phyloP scores from a whole-genome alignment of 306 rosid species.

The Trifolium fragiferum region DNA sequence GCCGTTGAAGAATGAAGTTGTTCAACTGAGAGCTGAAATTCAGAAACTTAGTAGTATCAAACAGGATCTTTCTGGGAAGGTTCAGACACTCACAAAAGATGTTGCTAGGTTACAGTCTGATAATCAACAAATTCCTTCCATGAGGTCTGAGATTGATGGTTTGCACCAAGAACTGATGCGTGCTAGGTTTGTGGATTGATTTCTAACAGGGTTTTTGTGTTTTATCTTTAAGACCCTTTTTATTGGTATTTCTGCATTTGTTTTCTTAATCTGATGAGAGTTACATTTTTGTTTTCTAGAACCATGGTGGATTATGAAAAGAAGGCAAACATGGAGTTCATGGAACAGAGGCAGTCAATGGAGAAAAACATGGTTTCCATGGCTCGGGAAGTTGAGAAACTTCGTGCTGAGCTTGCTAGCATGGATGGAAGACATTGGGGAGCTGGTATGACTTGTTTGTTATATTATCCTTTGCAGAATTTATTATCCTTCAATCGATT shows the following conservation, averaged over 20 bases:
- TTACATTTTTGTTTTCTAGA: slow-evolving; percentile 50
- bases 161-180: slow-evolving; percentile 83
- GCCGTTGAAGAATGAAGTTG: slow-evolving; percentile 74
- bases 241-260: neutral
- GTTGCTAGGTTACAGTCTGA: slow-evolving; percentile 69
- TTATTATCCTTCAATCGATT: slow-evolving; percentile 27
- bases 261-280: slow-evolving; percentile 4
- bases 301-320: slow-evolving; percentile 74
- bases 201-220: slow-evolving; percentile 25
- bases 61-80: slow-evolving; percentile 71
- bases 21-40: slow-evolving; percentile 70
- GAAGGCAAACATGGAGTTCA: slow-evolving; percentile 80
- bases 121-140: slow-evolving; percentile 67
- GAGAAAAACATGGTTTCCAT: slow-evolving; percentile 85
- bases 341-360: slow-evolving; percentile 92
- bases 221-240: slow-evolving; percentile 23
- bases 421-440: slow-evolving; percentile 77
- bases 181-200: slow-evolving; percentile 60
- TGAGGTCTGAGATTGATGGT: slow-evolving; percentile 74
- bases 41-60: slow-evolving; percentile 64
- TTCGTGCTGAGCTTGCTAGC: slow-evolving; percentile 79
- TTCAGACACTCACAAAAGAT: slow-evolving; percentile 69
- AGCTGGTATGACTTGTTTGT: slow-evolving; percentile 61
- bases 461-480: slow-evolving; percentile 25
- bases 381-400: slow-evolving; percentile 92